Evolutionary conservation across 371 early-diverging fungal species (phyloP).

Genomic region (Mucor saturninus): DNA sequence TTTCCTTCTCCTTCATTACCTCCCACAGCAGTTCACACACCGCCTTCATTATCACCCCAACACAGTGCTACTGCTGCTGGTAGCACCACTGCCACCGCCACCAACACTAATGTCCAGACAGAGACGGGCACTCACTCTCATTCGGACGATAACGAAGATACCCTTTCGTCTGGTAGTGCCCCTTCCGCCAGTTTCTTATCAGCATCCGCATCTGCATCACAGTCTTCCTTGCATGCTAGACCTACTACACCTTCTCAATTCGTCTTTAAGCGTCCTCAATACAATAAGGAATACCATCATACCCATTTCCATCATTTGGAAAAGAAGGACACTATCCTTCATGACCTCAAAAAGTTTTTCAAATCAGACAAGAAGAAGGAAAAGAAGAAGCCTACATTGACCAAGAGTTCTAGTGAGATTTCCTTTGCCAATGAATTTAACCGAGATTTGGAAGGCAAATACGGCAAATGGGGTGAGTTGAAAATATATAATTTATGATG

Average conservation of each 20-base stretch:
- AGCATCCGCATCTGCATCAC: background rate
- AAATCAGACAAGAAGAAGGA: slow-evolving; percentile 17
- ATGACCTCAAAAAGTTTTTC: slow-evolving; percentile 47
- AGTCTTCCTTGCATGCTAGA: slow-evolving; percentile 12
- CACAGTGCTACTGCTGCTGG: slow-evolving; percentile 7
- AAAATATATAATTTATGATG: background rate
- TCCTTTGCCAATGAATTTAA: slow-evolving; percentile 42
- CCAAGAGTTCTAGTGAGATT: slow-evolving; percentile 32
- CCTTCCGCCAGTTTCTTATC: no score
- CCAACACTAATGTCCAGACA: no score
- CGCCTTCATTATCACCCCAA: slow-evolving; percentile 27
- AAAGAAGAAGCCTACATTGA: slow-evolving; percentile 37
- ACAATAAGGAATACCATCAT: slow-evolving; percentile 47
- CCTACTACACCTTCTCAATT: slow-evolving; percentile 51
- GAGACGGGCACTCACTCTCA: no score
- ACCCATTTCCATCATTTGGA: slow-evolving; percentile 54
- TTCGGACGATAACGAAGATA: no score
- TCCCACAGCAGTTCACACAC: slow-evolving; percentile 28
- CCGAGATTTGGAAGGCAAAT: slow-evolving; percentile 32
- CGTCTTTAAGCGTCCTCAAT: slow-evolving; percentile 51
- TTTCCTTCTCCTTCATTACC: slow-evolving; percentile 18
- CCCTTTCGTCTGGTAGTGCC: no score
- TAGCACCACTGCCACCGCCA: no score
- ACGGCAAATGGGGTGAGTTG: slow-evolving; percentile 41
- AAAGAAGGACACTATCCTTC: slow-evolving; percentile 54